Percentiles rank a stretch among this genome's conserved stretches.
Evolutionary conservation across 1,284 basidiomycete species (phyloP).

Genomic region (Exobasidium cylindrosporum): DNA sequence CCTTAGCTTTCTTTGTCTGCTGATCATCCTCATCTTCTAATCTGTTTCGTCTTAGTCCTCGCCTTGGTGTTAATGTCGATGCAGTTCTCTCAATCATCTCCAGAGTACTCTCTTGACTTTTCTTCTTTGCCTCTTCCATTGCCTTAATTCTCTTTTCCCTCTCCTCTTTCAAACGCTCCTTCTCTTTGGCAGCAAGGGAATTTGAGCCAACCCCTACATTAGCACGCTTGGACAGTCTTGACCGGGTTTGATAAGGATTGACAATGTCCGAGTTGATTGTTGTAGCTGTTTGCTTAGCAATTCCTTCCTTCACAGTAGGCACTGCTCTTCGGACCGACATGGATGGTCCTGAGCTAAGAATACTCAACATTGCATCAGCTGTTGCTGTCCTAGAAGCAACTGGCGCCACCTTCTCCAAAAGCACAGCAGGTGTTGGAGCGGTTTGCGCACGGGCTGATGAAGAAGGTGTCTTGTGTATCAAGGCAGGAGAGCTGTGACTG

Average conservation of each 20-base stretch:
- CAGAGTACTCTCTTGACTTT: conserved; percentile 7
- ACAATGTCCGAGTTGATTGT: conserved; percentile 31
- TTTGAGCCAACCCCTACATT: neutral
- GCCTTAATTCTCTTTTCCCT: neutral
- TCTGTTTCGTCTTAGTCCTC: conserved; percentile 1
- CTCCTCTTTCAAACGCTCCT: conserved; percentile 14
- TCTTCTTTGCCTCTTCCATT: conserved; percentile 3
- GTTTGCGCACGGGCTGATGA: neutral
- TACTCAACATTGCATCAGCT: conserved; percentile 8
- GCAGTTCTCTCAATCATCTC: conserved; percentile 13
- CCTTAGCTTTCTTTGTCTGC: neutral
- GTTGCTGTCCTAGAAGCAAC: conserved; percentile 15
- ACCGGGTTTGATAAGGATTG: conserved; percentile 44
- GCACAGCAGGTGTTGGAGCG: neutral
- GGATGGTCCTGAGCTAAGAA: conserved; percentile 9
- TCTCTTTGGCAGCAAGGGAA: conserved; percentile 2
- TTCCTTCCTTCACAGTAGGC: neutral
- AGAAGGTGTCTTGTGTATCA: neutral
- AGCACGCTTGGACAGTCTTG: conserved; percentile 13
- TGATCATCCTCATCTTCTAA: conserved; percentile 8
- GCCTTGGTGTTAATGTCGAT: neutral
- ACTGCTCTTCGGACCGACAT: neutral
- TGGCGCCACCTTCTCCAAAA: neutral
- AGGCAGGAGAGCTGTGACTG: neutral
- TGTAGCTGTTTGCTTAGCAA: neutral